Evolutionary conservation across 2,329 filamentous ascomycete species (phyloP).

Genomic region (Trichoderma sp.): DNA sequence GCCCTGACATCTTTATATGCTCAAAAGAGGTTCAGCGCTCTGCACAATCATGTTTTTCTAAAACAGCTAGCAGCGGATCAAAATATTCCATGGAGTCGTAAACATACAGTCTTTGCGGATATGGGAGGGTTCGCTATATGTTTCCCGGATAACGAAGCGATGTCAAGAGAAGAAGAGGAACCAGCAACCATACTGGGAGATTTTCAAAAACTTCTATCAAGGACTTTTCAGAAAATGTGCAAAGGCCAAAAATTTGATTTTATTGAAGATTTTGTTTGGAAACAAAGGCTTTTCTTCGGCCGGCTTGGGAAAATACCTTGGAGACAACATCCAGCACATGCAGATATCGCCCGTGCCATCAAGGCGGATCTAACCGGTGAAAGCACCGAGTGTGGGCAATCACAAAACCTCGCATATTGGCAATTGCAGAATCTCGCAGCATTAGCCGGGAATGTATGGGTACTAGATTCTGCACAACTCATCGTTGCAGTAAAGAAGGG

Average conservation of each 20-base stretch:
- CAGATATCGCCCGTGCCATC: accelerated
- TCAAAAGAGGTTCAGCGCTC: not conserved
- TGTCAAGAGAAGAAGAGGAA: not conserved
- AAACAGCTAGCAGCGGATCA: not conserved
- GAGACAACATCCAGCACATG: accelerated
- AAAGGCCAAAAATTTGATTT: not conserved
- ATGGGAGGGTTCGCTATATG: not conserved
- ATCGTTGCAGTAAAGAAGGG: not conserved
- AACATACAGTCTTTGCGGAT: not conserved
- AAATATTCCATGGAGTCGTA: not conserved
- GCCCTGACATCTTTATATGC: not conserved
- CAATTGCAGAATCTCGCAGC: not conserved
- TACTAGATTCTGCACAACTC: not conserved
- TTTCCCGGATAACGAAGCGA: not conserved
- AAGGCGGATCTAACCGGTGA: too few relatives aligned
- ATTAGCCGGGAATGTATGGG: not conserved
- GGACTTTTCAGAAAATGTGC: accelerated
- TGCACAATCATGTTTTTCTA: not conserved
- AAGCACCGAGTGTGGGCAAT: too few relatives aligned
- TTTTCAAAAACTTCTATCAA: not conserved
- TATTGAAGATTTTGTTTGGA: not conserved
- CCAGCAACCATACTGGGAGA: not conserved
- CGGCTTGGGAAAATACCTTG: not conserved
- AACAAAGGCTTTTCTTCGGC: not conserved
- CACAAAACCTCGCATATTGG: not conserved